A percentile compares a stretch with the other conserved stretches of the same genome.
phyloP scores from a whole-genome alignment of 805 yeast genomes.

The Saccharomycopsis sp. region DNA sequence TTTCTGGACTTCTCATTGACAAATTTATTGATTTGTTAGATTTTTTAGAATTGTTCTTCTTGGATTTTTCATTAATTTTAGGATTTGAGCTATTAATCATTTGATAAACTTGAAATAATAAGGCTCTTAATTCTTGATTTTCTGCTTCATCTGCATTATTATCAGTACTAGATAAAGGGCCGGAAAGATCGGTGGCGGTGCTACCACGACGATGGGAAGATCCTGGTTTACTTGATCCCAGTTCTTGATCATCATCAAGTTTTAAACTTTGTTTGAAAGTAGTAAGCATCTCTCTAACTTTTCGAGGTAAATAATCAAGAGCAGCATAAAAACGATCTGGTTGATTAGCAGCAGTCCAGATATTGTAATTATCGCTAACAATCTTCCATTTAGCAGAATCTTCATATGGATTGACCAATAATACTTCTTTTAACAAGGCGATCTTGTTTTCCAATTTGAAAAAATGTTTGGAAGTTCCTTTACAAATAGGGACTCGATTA shows the following conservation, averaged over 20 bases:
- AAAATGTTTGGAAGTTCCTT: conserved; percentile 17
- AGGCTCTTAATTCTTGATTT: conserved; percentile 14
- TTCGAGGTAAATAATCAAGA: conserved; percentile 17
- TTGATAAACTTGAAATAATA: conserved; percentile 11
- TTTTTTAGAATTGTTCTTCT: conserved; percentile 10
- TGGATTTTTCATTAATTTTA: conserved; percentile 8
- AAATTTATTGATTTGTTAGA: conserved; percentile 6
- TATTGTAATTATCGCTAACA: conserved; percentile 17
- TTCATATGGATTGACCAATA: conserved; percentile 16
- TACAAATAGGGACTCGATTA: conserved; percentile 15
- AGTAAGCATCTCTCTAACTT: conserved; percentile 17
- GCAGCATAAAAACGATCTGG: conserved; percentile 18
- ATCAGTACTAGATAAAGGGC: neutral
- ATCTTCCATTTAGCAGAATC: conserved; percentile 14
- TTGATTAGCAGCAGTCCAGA: conserved; percentile 17
- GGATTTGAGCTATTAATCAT: conserved; percentile 10
- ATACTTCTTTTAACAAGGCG: conserved; percentile 17
- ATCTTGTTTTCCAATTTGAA: conserved; percentile 18
- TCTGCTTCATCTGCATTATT: conserved; percentile 12
- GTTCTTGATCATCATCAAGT: neutral
- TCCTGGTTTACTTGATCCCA: neutral
- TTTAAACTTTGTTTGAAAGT: conserved; percentile 12
- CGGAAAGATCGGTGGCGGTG: neutral
- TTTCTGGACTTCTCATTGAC: conserved; percentile 7
- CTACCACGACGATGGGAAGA: neutral